Base-by-base conservation (phyloP, 2,329 filamentous ascomycete genomes). In the Beauveria bassiana region DNA sequence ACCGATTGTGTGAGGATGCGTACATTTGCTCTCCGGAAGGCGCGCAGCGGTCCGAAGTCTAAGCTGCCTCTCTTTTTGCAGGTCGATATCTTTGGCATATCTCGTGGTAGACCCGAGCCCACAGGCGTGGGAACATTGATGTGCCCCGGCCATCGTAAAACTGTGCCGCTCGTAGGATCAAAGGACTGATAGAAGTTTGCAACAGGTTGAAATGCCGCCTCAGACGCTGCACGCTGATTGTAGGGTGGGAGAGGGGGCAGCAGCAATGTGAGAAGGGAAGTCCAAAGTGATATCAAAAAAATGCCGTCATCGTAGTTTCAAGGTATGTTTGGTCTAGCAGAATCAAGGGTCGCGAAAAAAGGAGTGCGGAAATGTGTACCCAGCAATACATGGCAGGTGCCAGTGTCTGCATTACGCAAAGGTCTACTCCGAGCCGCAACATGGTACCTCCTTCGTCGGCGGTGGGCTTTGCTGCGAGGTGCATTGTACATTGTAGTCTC, bases 331-430 rank as follows among this genome's bases (percentile, higher is more conserved):
- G 26, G 24, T n/a, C 18, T 46, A 31, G 49, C 38, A 31, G 16
- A 46, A 16, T 5, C 9, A 38, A 22, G 22, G 5, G 26, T 46
- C 20, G 40, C 40, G 18, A 42, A 43, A n/a, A n/a, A 2, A 20
- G 38, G 9, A 24, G 38, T n/a, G 26, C 12, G 8, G n/a, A 18
- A 38, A 31, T 20, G 18, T 38, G 40, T 42, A 45, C 18, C 20
- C 49, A 43, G 46, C 12, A 14, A n/a, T 20, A 10, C 40, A 47
- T 31, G 49, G 58, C 58, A 60, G 58, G 58, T 52, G 58, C 58
- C 26, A 38, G 40, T 53, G 46, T 40, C 47, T 18, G n/a, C 38
- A 53, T 53, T 59, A 38, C 57, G 46, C 47, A 59, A 6, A 51
- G 26, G 24, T 40, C 28, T 43, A 24, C 38, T 20, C 52, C 45